Evolutionary conservation across 768 basidiomycete species (phyloP).

Genomic region (Russula lepida): DNA sequence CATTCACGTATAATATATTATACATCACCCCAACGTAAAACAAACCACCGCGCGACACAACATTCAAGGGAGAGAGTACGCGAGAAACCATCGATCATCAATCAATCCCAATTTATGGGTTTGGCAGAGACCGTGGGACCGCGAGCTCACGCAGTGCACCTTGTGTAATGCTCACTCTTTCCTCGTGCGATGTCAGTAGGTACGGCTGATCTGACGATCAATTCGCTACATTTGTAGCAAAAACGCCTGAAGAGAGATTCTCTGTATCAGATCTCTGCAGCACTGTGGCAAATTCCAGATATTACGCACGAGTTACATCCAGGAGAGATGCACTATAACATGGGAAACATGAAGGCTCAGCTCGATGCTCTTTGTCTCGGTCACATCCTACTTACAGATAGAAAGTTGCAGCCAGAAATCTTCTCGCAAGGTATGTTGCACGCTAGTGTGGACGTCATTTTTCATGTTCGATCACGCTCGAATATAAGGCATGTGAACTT

Average conservation of each 20-base stretch:
- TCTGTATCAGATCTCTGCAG: background rate
- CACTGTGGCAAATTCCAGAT: background rate
- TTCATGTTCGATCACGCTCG: background rate
- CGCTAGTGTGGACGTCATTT: constrained; percentile 25
- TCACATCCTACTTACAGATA: constrained; percentile 36
- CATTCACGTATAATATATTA: background rate
- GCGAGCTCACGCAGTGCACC: background rate
- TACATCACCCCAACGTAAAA: background rate
- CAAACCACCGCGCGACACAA: background rate
- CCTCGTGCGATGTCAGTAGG: background rate
- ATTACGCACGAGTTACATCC: constrained; percentile 41
- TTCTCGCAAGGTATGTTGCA: constrained; percentile 45
- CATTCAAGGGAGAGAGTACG: background rate
- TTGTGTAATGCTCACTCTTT: constrained; percentile 3
- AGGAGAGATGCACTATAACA: constrained; percentile 42
- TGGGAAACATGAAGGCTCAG: background rate
- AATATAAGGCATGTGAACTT: background rate
- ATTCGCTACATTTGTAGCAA: constrained; percentile 41
- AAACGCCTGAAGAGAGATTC: constrained; percentile 32
- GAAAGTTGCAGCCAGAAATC: constrained; percentile 49
- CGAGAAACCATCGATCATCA: background rate
- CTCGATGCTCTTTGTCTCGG: background rate
- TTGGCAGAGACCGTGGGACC: no score
- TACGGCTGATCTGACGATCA: constrained; percentile 8
- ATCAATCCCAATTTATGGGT: background rate